Evolutionary conservation across 2,329 filamentous ascomycete species (phyloP), one percentile per base, ranked within the genome.

Genomic region (Cladosporium halotolerans): DNA sequence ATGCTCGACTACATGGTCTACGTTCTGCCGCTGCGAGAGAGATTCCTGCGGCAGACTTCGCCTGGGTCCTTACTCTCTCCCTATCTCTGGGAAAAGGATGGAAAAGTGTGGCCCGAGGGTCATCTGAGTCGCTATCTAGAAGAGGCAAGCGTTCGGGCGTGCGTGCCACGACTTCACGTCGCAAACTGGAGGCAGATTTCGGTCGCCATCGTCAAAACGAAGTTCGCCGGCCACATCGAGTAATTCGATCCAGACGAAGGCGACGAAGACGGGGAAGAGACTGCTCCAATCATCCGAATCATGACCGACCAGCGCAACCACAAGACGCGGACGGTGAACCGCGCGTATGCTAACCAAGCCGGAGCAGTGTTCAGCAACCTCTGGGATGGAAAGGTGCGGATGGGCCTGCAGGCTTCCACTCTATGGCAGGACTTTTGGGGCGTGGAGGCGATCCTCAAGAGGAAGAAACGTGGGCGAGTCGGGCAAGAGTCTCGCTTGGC

Each of bases 381-480:
- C 14, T 57, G 44, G 55, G 55, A 54, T 45, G 38, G 54, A 14
- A 36, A 38, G 36, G 43, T 53, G n/a, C 38, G 54, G 28, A 56
- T 53, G 39, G 45, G 40, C 19, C 33, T 56, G 19, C 33, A 44
- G 19, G 46, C 55, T 10, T 57, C 45, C 14, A 54, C 38, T 7
- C 41, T 57, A 31, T 57, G 31, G 55, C 55, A 57, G 43, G 52
- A 55, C 39, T 57, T 55, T 40, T 57, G 39, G 54, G 54, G 54
- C 18, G 50, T 56, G 14, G 40, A 56, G 16, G 45, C 34, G 11
- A 41, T 50, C 23, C 45, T 56, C 9, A 48, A 45, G 23, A 11
- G 19, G 28, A 41, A 39, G 39, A 56, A 52, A 39, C 49, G 50
- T 11, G 23, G 39, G 11, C 16, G 36, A 14, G 44, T 9, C 16